Evolutionary conservation across 2,329 filamentous ascomycete species (phyloP).

Genomic region (Pleomassaria siparia): DNA sequence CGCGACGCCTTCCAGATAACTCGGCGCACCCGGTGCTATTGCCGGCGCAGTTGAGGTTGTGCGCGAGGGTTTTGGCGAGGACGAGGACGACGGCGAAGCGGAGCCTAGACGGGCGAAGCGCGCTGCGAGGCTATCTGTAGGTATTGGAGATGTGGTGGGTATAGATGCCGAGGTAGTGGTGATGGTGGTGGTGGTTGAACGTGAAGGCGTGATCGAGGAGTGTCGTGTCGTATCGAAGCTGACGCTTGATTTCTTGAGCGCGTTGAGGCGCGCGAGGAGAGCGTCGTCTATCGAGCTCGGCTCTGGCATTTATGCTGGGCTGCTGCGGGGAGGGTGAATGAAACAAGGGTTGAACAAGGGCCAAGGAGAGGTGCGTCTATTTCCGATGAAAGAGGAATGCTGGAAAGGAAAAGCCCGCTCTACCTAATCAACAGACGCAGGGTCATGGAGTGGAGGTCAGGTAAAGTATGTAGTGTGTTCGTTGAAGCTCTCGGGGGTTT

Average conservation of each 20-base stretch:
- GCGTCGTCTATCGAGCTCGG: constrained; percentile 19
- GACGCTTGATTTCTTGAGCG: constrained; percentile 49
- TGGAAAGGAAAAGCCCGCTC: too few relatives aligned
- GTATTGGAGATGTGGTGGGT: constrained; percentile 14
- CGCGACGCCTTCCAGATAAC: constrained; percentile 34
- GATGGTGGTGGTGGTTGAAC: background rate
- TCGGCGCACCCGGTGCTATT: constrained; percentile 36
- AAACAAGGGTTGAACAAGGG: background rate
- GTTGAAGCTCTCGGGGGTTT: constrained; percentile 15
- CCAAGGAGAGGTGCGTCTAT: too few relatives aligned
- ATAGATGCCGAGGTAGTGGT: too few relatives aligned
- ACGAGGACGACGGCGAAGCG: constrained; percentile 26
- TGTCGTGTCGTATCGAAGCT: constrained; percentile 31
- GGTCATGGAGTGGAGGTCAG: background rate
- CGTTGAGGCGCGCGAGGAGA: constrained; percentile 52
- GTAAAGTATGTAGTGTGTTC: background rate
- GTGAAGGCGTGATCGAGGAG: constrained; percentile 18
- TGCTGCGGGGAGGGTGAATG: background rate
- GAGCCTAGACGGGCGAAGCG: constrained; percentile 41
- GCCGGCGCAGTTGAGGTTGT: constrained; percentile 24
- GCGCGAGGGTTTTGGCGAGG: constrained; percentile 28
- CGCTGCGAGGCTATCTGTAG: constrained; percentile 36
- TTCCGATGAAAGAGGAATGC: too few relatives aligned
- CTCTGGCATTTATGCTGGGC: constrained; percentile 15
- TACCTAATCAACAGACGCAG: too few relatives aligned